A percentile compares a stretch with the other conserved stretches of the same genome.
These are phyloP conservation scores for Cutaneotrichosporon dermatis DNA, from an alignment of 1,284 basidiomycete genomes.

Conservation along the genomic window DNA sequence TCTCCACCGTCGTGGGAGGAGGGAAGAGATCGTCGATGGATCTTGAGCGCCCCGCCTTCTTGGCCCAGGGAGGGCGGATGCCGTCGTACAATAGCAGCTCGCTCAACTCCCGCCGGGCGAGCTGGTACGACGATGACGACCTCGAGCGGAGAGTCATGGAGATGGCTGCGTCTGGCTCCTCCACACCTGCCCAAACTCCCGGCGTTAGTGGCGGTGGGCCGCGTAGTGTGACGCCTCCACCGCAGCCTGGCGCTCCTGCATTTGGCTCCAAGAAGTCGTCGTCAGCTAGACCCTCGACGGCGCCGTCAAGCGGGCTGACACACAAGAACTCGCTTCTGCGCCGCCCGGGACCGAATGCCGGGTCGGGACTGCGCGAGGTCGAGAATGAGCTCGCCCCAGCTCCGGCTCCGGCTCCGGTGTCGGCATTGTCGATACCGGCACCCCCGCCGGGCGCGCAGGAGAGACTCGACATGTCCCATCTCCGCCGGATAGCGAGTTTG, in stretches of 20 bases:
- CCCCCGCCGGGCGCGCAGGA: background rate
- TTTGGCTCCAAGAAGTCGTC: too few relatives aligned
- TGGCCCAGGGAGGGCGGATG: slow-evolving; percentile 14
- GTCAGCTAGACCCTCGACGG: too few relatives aligned
- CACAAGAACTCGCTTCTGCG: too few relatives aligned
- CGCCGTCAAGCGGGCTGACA: too few relatives aligned
- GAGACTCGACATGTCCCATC: slow-evolving; percentile 14
- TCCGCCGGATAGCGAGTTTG: slow-evolving; percentile 10
- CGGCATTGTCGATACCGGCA: background rate
- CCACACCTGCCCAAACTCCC: too few relatives aligned
- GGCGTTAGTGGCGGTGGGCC: too few relatives aligned
- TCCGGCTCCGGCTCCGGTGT: background rate
- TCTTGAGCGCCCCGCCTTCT: slow-evolving; percentile 19
- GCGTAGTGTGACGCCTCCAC: too few relatives aligned
- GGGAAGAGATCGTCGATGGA: slow-evolving; percentile 14
- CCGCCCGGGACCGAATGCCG: too few relatives aligned
- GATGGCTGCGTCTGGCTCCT: slow-evolving; percentile 36
- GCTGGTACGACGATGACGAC: slow-evolving; percentile 23
- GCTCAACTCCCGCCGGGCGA: background rate
- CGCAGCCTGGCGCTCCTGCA: too few relatives aligned
- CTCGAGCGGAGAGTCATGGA: slow-evolving; percentile 42
- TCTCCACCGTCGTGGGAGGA: slow-evolving; percentile 29
- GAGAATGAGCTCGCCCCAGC: background rate
- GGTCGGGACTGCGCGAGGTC: background rate
- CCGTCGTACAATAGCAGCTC: slow-evolving; percentile 7